Percentiles rank a stretch among this genome's conserved stretches.
Conservation (phyloP, 192 early-diverging fungal genomes). For the Coemansia sp. region DNA sequence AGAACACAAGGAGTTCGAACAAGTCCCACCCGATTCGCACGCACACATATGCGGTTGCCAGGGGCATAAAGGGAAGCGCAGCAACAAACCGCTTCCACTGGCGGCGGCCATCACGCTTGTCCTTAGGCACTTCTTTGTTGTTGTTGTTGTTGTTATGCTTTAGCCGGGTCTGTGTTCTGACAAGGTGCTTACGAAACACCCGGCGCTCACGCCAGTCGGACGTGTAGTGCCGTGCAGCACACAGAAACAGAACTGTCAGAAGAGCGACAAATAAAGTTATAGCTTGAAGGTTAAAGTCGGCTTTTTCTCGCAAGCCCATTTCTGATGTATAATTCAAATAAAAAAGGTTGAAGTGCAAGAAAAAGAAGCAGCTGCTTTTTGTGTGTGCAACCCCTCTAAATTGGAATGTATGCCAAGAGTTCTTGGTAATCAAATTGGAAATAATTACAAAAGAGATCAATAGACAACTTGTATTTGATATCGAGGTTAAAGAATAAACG, state of each 20-base stretch:
- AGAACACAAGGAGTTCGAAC: slow-evolving; percentile 47
- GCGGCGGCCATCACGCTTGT: neutral
- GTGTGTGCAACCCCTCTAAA: too few species aligned
- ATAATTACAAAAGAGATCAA: too few species aligned
- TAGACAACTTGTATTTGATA: too few species aligned
- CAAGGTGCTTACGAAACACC: slow-evolving; percentile 32
- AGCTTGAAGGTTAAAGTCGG: slow-evolving; percentile 38
- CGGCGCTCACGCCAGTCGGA: slow-evolving; percentile 47
- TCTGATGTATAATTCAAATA: neutral
- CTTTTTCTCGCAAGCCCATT: slow-evolving; percentile 46
- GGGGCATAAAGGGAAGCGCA: slow-evolving; percentile 38
- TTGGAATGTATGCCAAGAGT: too few species aligned
- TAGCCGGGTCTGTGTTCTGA: slow-evolving; percentile 21
- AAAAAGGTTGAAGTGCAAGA: neutral
- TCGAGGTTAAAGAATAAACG: too few species aligned
- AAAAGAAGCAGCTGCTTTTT: too few species aligned
- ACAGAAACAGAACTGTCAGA: slow-evolving; percentile 15
- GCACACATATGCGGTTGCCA: slow-evolving; percentile 42
- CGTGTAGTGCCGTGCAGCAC: slow-evolving; percentile 32
- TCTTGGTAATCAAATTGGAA: too few species aligned
- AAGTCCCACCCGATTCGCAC: slow-evolving; percentile 40
- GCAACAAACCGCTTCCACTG: slow-evolving; percentile 46
- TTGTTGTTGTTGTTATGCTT: neutral
- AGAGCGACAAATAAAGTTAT: slow-evolving; percentile 26
- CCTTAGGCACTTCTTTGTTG: too few species aligned